These are phyloP conservation scores for Daldinia sp. DNA, from an alignment of 2,329 filamentous ascomycete species.

Conservation along the genomic window DNA sequence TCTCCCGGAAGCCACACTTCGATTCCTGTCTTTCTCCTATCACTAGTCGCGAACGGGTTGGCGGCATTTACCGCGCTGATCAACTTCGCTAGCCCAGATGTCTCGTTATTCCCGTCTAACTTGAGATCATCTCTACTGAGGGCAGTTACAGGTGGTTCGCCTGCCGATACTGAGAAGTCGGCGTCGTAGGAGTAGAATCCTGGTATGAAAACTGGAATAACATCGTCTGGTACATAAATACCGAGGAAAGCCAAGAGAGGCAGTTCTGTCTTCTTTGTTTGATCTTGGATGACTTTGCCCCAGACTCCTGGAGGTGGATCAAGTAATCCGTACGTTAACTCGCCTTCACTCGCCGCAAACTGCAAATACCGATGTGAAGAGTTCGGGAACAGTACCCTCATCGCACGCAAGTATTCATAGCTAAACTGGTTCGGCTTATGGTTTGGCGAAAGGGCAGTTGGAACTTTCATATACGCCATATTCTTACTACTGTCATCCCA, in stretches of 20 bases:
- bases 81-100: constrained; percentile 22
- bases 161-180: constrained; percentile 1
- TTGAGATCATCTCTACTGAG: constrained; percentile 21
- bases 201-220: constrained; percentile 29
- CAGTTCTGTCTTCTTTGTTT: background rate
- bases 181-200: constrained; percentile 20
- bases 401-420: constrained; percentile 38
- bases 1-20: constrained; percentile 43
- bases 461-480: constrained; percentile 46
- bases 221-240: background rate
- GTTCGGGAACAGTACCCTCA: constrained; percentile 33
- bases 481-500: constrained; percentile 21
- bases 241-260: constrained; percentile 22
- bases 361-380: constrained; percentile 15
- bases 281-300: constrained; percentile 6
- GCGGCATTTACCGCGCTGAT: background rate
- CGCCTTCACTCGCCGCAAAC: background rate
- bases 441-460: background rate
- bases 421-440: constrained; percentile 43
- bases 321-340: constrained; percentile 27
- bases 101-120: background rate
- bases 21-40: constrained; percentile 23
- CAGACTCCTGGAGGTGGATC: constrained; percentile 35
- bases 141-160: background rate
- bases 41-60: background rate